Conservation (phyloP, 345 rosid genomes). For the Arabidopsis arenosa region DNA sequence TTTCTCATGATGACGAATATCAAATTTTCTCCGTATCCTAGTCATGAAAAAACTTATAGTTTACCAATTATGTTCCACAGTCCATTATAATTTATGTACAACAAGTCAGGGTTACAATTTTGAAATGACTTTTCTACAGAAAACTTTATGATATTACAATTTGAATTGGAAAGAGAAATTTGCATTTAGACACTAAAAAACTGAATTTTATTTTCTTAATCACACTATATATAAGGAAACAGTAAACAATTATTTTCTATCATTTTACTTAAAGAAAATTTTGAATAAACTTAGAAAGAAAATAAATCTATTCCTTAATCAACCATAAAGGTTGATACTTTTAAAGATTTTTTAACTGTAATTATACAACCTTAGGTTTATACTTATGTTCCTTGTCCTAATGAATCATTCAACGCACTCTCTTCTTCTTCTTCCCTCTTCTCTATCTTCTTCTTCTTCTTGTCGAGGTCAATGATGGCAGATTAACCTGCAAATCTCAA, state of each 20-base stretch:
- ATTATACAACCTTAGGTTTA: slow-evolving; percentile 14
- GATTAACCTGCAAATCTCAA: background rate
- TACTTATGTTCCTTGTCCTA: slow-evolving; percentile 27
- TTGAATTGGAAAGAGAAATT: background rate
- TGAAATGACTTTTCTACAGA: background rate
- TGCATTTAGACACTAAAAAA: background rate
- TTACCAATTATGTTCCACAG: background rate
- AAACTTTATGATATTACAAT: no score
- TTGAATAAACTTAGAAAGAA: slow-evolving; percentile 26
- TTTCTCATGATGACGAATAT: background rate
- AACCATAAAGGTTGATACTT: background rate
- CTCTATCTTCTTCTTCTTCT: slow-evolving; percentile 1
- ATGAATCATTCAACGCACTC: slow-evolving; percentile 36
- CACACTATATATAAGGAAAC: background rate
- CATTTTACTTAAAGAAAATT: background rate
- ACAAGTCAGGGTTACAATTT: background rate
- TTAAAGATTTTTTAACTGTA: slow-evolving; percentile 10
- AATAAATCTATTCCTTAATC: slow-evolving; percentile 12
- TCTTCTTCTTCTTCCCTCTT: slow-evolving; percentile 10
- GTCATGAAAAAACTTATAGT: no score
- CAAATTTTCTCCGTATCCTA: no score
- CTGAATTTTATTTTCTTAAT: background rate
- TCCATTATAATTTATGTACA: background rate
- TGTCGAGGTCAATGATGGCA: slow-evolving; percentile 33
- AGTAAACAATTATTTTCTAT: background rate